phyloP scores from a whole-genome alignment of 2,329 filamentous ascomycete species.

The Westerdykella sp. region DNA sequence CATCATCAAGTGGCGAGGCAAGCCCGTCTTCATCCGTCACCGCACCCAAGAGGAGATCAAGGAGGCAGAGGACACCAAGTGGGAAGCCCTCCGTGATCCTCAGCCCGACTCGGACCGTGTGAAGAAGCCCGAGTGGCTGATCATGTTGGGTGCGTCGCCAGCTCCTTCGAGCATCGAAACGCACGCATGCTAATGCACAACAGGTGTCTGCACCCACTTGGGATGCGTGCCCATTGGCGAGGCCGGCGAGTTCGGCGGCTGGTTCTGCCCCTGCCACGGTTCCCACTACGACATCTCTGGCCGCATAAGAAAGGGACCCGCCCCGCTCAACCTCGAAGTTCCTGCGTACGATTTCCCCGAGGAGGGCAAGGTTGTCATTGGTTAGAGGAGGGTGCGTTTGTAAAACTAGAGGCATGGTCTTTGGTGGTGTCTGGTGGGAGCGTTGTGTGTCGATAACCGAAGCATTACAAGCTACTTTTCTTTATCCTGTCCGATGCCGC shows the following conservation, averaged over 20 bases:
- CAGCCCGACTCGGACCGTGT: constrained; percentile 87
- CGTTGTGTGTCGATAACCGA: constrained; percentile 27
- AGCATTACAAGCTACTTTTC: constrained; percentile 21
- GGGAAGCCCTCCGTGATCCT: constrained; percentile 80
- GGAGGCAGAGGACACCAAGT: constrained; percentile 83
- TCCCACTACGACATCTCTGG: constrained; percentile 99
- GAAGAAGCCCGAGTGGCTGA: constrained; percentile 96
- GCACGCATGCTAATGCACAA: constrained; percentile 19
- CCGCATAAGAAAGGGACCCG: constrained; percentile 94
- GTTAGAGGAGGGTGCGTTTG: constrained; percentile 51
- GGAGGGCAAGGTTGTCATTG: constrained; percentile 83
- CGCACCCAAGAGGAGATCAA: constrained; percentile 89
- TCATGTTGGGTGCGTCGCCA: constrained; percentile 76
- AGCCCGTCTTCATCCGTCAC: constrained; percentile 99
- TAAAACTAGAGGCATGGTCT: constrained; percentile 16
- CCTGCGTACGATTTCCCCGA: constrained; percentile 88
- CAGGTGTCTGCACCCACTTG: constrained; percentile 97
- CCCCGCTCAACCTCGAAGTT: constrained; percentile 95
- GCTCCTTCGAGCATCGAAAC: background rate
- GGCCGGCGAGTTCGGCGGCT: constrained; percentile 94
- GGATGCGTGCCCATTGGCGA: constrained; percentile 99
- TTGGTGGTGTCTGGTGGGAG: constrained; percentile 1
- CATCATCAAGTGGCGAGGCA: constrained; percentile 99
- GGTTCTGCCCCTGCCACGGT: constrained; percentile 99
- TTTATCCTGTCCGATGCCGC: constrained; percentile 15